Evolutionary conservation across 2,329 filamentous ascomycete genomes (phyloP).

Genomic region (Diaporthe ampelina): DNA sequence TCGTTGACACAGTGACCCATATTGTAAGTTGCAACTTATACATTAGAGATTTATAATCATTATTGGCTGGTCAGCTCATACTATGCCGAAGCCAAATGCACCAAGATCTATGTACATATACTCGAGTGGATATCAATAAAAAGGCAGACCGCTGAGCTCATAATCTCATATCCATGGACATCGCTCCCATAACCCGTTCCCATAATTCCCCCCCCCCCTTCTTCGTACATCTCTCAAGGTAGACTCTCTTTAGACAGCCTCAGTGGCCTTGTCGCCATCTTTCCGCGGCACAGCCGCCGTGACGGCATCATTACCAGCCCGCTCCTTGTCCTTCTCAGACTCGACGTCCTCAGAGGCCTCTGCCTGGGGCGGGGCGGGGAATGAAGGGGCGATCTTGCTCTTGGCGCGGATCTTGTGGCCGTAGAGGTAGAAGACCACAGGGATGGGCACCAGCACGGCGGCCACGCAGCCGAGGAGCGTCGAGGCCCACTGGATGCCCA

Average conservation of each 20-base stretch:
- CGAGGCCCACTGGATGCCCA: conserved; percentile 73
- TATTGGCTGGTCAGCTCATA: background rate
- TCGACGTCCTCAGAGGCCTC: conserved; percentile 5
- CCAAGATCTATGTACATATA: conserved; percentile 9
- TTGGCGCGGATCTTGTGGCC: conserved; percentile 68
- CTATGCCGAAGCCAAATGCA: background rate
- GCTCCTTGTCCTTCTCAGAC: conserved; percentile 35
- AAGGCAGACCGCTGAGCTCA: conserved; percentile 28
- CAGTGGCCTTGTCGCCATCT: conserved; percentile 44
- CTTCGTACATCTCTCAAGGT: background rate
- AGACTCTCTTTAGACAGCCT: conserved; percentile 42
- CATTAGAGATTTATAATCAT: conserved; percentile 30
- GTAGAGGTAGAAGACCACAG: conserved; percentile 73
- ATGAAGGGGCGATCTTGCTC: conserved; percentile 69
- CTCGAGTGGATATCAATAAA: conserved; percentile 26
- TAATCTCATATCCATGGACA: conserved; percentile 17
- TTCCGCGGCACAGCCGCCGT: conserved; percentile 38
- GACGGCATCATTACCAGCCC: conserved; percentile 38
- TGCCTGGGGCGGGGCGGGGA: conserved; percentile 44
- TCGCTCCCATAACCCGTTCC: background rate
- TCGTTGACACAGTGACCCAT: too few relatives aligned
- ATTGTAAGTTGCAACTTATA: conserved; percentile 2
- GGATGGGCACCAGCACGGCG: conserved; percentile 70
- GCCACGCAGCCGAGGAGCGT: conserved; percentile 75
- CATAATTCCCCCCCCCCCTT: too few relatives aligned